phyloP scores from a whole-genome alignment of 257 asterid species.

The Ajuga chamaepitys region DNA sequence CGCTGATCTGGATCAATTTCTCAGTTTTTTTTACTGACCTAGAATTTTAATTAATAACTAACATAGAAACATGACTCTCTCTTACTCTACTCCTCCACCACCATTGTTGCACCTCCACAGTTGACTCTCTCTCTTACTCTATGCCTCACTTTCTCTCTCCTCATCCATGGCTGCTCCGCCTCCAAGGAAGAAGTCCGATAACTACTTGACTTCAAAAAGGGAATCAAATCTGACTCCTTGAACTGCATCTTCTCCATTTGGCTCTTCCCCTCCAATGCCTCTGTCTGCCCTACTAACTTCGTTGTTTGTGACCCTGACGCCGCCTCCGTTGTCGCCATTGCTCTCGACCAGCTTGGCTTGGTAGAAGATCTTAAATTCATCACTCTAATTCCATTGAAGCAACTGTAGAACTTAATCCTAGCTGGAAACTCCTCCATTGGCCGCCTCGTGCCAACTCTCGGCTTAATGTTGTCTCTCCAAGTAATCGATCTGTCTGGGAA shows the following conservation, averaged over 20 bases:
- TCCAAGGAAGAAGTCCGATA: constrained; percentile 57
- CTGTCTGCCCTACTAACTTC: constrained; percentile 51
- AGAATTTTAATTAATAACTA: too few relatives aligned
- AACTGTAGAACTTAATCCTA: constrained; percentile 54
- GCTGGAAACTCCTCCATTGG: constrained; percentile 67
- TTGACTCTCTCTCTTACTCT: constrained; percentile 29
- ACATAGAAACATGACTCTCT: too few relatives aligned
- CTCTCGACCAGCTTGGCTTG: constrained; percentile 50
- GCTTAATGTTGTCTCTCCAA: constrained; percentile 53
- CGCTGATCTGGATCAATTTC: too few relatives aligned
- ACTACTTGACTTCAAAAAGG: constrained; percentile 76
- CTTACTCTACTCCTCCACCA: too few relatives aligned
- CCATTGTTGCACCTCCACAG: constrained; percentile 16
- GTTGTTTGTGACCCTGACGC: constrained; percentile 45
- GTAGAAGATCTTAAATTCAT: constrained; percentile 65
- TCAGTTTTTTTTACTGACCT: too few relatives aligned
- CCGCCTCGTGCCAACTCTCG: constrained; percentile 71
- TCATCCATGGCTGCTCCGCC: constrained; percentile 25
- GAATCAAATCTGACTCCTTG: constrained; percentile 65
- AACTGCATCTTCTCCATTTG: constrained; percentile 46
- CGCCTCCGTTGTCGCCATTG: constrained; percentile 37
- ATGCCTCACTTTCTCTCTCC: constrained; percentile 17
- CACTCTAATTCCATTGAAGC: constrained; percentile 52
- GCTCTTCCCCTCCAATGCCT: constrained; percentile 29
- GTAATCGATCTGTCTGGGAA: constrained; percentile 72